Percentiles rank a stretch among this genome's conserved stretches.
These are phyloP conservation scores for Plenodomus biglobosus DNA, from an alignment of 2,329 filamentous ascomycete species.

Conservation along the genomic window DNA sequence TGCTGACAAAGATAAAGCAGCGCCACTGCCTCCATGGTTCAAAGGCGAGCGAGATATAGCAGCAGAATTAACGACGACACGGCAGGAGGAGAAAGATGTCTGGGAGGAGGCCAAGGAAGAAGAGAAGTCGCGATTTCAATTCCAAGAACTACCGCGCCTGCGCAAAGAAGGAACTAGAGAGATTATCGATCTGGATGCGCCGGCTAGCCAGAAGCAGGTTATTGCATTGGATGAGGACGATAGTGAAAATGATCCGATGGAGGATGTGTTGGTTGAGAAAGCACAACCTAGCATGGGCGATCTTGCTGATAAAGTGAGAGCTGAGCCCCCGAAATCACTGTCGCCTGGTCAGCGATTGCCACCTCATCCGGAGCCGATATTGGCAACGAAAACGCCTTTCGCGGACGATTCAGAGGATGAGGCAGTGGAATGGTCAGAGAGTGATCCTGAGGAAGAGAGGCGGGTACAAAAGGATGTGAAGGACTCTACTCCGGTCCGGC, in stretches of 20 bases:
- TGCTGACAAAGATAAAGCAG: conserved; percentile 50
- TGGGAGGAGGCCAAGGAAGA: conserved; percentile 61
- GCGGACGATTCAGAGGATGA: conserved; percentile 44
- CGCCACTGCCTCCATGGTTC: conserved; percentile 75
- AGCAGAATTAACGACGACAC: conserved; percentile 58
- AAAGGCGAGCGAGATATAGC: conserved; percentile 54
- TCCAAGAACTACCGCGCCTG: conserved; percentile 61
- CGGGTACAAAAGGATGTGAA: conserved; percentile 2
- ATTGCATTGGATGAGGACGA: conserved; percentile 67
- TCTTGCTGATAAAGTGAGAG: conserved; percentile 48
- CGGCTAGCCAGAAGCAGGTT: conserved; percentile 50
- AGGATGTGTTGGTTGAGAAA: conserved; percentile 38
- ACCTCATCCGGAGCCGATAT: conserved; percentile 20
- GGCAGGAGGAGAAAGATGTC: conserved; percentile 47
- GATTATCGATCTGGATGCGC: conserved; percentile 52
- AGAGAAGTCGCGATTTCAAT: conserved; percentile 62
- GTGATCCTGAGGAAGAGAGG: conserved; percentile 45
- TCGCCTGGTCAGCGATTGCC: conserved; percentile 20
- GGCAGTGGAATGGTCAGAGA: conserved; percentile 57
- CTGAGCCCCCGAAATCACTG: conserved; percentile 44
- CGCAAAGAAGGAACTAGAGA: conserved; percentile 57
- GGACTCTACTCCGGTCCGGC: conserved; percentile 32
- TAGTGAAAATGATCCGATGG: conserved; percentile 47
- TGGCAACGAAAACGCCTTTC: conserved; percentile 23
- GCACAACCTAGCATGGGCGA: conserved; percentile 45